Evolutionary conservation across 2,329 filamentous ascomycete species (phyloP).

Genomic region (Aspergillus sojae): DNA sequence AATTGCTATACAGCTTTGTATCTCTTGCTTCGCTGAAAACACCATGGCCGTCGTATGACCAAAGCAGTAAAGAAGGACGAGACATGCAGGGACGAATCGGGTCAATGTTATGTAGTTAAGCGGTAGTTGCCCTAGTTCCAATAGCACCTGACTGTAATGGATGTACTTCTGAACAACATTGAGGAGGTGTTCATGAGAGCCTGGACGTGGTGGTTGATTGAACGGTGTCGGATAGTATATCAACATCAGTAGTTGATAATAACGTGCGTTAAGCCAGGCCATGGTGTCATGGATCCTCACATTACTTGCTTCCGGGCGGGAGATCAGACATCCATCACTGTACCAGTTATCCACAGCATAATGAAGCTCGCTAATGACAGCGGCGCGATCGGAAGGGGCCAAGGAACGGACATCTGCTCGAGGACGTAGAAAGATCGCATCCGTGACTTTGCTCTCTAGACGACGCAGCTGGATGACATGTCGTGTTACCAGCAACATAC

Average conservation of each 20-base stretch:
- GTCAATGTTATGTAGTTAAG: neutral
- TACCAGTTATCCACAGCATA: neutral
- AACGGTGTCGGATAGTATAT: slow-evolving; percentile 7
- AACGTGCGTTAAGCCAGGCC: slow-evolving; percentile 13
- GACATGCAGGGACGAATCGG: neutral
- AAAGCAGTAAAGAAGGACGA: neutral
- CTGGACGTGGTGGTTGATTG: neutral
- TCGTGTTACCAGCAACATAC: slow-evolving; percentile 5
- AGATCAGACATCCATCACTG: neutral
- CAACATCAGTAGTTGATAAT: slow-evolving; percentile 9
- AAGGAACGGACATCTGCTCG: neutral
- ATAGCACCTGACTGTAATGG: neutral
- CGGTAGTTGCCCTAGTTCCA: neutral
- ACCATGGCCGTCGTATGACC: neutral
- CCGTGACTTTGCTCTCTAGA: neutral
- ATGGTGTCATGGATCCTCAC: slow-evolving; percentile 11
- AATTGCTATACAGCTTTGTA: neutral
- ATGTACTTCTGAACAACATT: neutral
- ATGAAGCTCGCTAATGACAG: neutral
- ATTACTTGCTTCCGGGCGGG: slow-evolving; percentile 6
- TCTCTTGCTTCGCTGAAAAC: neutral
- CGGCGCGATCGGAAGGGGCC: neutral
- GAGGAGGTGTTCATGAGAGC: neutral
- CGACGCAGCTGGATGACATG: slow-evolving; percentile 9
- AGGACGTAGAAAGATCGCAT: neutral